Conservation (phyloP, 768 basidiomycete genomes). For the Mycena crocata region DNA sequence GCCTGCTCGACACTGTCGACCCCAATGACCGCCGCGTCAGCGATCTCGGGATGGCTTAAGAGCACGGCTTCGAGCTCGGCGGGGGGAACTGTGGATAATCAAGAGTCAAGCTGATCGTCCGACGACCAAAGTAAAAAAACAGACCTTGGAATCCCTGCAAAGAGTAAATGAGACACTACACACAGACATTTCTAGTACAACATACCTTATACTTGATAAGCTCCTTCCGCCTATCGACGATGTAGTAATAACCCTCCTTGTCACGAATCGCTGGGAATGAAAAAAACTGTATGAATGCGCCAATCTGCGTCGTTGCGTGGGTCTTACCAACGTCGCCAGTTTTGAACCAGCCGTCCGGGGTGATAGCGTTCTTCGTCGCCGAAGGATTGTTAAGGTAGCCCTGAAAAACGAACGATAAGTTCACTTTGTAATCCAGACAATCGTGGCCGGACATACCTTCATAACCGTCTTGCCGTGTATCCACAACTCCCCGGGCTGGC, state of each 20-base stretch:
- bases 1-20: constrained; percentile 61
- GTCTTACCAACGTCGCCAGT: constrained; percentile 82
- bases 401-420: constrained; percentile 35
- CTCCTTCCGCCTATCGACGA: constrained; percentile 67
- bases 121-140: not conserved
- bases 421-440: not conserved
- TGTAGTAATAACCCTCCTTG: not conserved
- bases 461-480: constrained; percentile 71
- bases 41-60: constrained; percentile 67
- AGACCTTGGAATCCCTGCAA: constrained; percentile 27
- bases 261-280: not conserved
- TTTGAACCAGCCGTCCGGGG: constrained; percentile 74
- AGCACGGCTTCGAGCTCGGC: constrained; percentile 76
- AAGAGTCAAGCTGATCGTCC: not conserved
- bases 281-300: too few relatives aligned
- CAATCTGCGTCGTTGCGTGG: too few relatives aligned
- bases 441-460: constrained; percentile 53
- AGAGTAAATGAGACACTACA: not conserved
- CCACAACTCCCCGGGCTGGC: constrained; percentile 75
- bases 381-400: constrained; percentile 71
- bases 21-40: constrained; percentile 77
- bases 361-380: constrained; percentile 68
- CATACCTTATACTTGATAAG: constrained; percentile 68
- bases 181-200: not conserved
- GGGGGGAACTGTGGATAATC: constrained; percentile 60